phyloP scores from a whole-genome alignment of 306 rosid species.

The Vigna nakashimae region DNA sequence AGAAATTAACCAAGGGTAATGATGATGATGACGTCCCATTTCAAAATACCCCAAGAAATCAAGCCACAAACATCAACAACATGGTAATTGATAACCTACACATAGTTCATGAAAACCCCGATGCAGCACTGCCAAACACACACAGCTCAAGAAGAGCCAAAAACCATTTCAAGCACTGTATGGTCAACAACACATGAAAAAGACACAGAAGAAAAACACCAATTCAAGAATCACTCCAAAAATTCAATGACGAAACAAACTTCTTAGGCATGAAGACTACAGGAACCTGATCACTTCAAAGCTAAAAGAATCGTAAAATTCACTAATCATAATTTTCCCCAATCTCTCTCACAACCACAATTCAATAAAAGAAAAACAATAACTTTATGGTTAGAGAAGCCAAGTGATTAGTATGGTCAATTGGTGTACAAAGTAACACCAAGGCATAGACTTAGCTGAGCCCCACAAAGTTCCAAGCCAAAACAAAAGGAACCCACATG shows the following conservation, averaged over 20 bases:
- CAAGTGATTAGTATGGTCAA: slow-evolving; percentile 32
- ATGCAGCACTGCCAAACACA: slow-evolving; percentile 15
- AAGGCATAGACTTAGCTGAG: slow-evolving; percentile 44
- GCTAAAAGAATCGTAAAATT: neutral
- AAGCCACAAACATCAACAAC: neutral
- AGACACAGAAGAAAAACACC: slow-evolving; percentile 2
- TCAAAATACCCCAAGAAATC: slow-evolving; percentile 30
- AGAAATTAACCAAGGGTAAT: slow-evolving; percentile 18
- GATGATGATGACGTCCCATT: neutral
- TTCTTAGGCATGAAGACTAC: slow-evolving; percentile 1
- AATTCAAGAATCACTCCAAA: slow-evolving; percentile 31
- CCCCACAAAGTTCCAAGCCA: slow-evolving; percentile 33
- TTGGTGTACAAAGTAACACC: slow-evolving; percentile 29
- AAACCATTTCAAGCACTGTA: slow-evolving; percentile 42
- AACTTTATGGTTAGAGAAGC: slow-evolving; percentile 3
- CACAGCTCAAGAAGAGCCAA: neutral
- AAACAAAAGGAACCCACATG: slow-evolving; percentile 29
- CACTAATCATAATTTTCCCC: slow-evolving; percentile 34
- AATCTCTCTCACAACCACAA: slow-evolving; percentile 27
- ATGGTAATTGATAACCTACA: slow-evolving; percentile 29
- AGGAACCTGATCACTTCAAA: slow-evolving; percentile 35
- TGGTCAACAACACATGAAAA: slow-evolving; percentile 17
- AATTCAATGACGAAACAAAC: slow-evolving; percentile 33
- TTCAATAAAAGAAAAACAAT: slow-evolving; percentile 34
- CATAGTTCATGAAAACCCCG: slow-evolving; percentile 30